These are phyloP conservation scores for Sclerotinia minor DNA, from an alignment of 2,329 filamentous ascomycete genomes.

Conservation along the genomic window DNA sequence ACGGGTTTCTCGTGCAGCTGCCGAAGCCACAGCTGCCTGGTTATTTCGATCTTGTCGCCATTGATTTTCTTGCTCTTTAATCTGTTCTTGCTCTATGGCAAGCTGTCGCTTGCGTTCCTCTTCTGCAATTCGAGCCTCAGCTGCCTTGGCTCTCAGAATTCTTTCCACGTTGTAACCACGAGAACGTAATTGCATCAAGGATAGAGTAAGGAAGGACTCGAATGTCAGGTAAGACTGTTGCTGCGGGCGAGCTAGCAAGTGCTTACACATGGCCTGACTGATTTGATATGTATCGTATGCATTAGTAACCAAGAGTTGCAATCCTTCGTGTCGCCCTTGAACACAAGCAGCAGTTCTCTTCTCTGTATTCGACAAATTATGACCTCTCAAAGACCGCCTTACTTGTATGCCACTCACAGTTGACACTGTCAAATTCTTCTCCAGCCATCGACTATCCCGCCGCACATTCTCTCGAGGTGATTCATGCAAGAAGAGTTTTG, in stretches of 20 bases:
- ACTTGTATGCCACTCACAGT: constrained; percentile 77
- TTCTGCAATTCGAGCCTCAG: constrained; percentile 84
- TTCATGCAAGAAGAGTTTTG: constrained; percentile 85
- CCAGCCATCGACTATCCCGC: constrained; percentile 87
- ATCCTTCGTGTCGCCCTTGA: constrained; percentile 53
- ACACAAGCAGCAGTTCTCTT: constrained; percentile 74
- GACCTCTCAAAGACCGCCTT: constrained; percentile 71
- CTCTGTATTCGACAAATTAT: constrained; percentile 68
- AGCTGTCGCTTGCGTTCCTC: constrained; percentile 73
- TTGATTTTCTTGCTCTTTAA: constrained; percentile 59
- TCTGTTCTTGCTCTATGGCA: constrained; percentile 68
- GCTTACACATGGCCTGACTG: constrained; percentile 78
- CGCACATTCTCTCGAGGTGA: constrained; percentile 71
- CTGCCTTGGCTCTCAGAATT: constrained; percentile 83
- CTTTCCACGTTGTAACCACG: constrained; percentile 97
- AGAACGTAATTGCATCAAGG: constrained; percentile 75
- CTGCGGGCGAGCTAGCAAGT: constrained; percentile 78
- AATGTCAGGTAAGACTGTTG: constrained; percentile 88
- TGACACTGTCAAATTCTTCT: constrained; percentile 77
- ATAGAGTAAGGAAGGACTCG: constrained; percentile 85
- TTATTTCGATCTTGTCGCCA: constrained; percentile 42
- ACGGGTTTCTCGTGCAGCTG: constrained; percentile 40
- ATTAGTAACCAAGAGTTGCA: constrained; percentile 71
- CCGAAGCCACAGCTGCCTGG: constrained; percentile 27
- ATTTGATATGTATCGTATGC: constrained; percentile 86